phyloP scores from a whole-genome alignment of 1,284 basidiomycete genomes.

The Caloboletus inedulis region DNA sequence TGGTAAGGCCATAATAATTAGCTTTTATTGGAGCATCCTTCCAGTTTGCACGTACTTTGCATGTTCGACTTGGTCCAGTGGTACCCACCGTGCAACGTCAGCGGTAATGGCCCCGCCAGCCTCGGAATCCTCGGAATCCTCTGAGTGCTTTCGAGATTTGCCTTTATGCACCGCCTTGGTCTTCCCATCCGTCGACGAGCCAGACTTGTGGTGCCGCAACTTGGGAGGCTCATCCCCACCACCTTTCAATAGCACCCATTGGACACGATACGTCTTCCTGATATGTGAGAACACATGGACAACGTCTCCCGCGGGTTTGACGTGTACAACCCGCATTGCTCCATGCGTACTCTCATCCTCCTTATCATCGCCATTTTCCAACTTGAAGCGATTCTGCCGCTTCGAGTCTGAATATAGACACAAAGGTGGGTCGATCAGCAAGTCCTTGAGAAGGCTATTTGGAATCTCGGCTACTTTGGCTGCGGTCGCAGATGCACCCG shows the following conservation, averaged over 20 bases:
- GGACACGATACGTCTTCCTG: constrained; percentile 82
- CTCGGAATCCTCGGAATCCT: constrained; percentile 8
- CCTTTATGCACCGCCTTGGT: constrained; percentile 4
- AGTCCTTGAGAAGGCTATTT: constrained; percentile 40
- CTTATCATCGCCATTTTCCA: background rate
- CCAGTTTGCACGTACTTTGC: constrained; percentile 54
- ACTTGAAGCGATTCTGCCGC: constrained; percentile 2
- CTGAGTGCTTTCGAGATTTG: constrained; percentile 15
- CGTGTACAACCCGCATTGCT: constrained; percentile 40
- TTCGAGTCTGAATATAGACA: constrained; percentile 9
- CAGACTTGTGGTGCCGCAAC: constrained; percentile 9
- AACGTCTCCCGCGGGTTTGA: constrained; percentile 61
- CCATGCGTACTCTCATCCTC: constrained; percentile 1
- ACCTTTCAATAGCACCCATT: constrained; percentile 66
- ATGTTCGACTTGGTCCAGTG: constrained; percentile 49
- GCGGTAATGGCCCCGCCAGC: constrained; percentile 9
- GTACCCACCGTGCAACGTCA: constrained; percentile 46
- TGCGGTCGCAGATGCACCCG: constrained; percentile 35
- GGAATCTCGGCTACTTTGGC: constrained; percentile 38
- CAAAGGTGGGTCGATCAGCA: constrained; percentile 35
- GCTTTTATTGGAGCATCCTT: background rate
- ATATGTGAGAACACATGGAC: constrained; percentile 90
- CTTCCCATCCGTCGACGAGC: constrained; percentile 3
- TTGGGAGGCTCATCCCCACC: constrained; percentile 40
- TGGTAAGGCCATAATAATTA: constrained; percentile 1